Base-by-base conservation (phyloP, 148 eudicot species). In the Euryodendron excelsum region DNA sequence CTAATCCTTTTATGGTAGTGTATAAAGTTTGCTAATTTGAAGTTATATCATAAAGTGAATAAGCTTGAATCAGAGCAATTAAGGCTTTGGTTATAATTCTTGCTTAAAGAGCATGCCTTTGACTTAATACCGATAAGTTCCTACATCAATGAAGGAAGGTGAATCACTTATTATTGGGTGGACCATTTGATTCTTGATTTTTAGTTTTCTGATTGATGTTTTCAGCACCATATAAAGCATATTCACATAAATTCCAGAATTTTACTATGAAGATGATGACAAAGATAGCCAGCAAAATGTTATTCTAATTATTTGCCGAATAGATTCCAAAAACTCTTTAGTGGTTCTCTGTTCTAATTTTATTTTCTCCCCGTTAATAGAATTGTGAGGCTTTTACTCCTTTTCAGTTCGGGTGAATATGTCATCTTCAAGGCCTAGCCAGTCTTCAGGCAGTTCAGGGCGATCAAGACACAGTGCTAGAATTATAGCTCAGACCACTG, bases 401-500 rank as follows among this genome's bases (percentile, higher is more conserved):
- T 28, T 36, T 59, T 9, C 78, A 74, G 73, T 73, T 73, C 25
- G 50, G 31, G 59, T 23, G 23, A 76, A 76, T 36, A 94, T 94
- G 98, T 89, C 94, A 48, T 88, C 97, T 1, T 86, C 95, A 71
- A 79, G 85, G 23, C 91, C 89, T 39, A 84, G 74, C 76, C 88
- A 85, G 37, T 92, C 95, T 75, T 89, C 97, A 61, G 87, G 37
- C 83, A 94, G 81, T 71, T 72, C 92, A 14, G 81, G 83, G 6
- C 89, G 91, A 58, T 73, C 97, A 34, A 91, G 86, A 79, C 90
- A 91, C 76, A 83, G 92, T 80, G 86, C 92, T 20, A 85, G 94
- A 81, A 80, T 92, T 20, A 79, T 89, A 37, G 93, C 96, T 60
- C 99, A 93, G 80, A 93, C 97, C 14, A 84, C 91, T 34, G 83